These are phyloP conservation scores for Rubroboletus satanas DNA, from an alignment of 768 basidiomycete genomes.

Conservation along the genomic window DNA sequence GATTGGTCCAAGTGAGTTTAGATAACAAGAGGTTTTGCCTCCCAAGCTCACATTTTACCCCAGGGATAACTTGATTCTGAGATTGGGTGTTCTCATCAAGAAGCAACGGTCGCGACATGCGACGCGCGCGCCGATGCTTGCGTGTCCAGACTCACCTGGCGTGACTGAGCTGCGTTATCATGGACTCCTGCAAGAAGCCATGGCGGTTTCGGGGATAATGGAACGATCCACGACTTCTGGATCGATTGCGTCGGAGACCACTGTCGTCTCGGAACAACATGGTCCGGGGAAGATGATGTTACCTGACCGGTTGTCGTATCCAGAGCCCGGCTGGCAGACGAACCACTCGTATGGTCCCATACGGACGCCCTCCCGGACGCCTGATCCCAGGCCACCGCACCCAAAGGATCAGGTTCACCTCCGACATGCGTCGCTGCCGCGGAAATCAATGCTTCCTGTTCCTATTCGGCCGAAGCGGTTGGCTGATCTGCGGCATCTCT, in stretches of 20 bases:
- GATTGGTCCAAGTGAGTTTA: conserved; percentile 55
- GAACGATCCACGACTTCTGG: conserved; percentile 14
- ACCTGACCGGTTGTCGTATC: conserved; percentile 47
- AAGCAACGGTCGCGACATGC: conserved; percentile 24
- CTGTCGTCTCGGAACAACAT: conserved; percentile 35
- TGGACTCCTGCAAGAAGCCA: conserved; percentile 38
- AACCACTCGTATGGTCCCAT: conserved; percentile 46
- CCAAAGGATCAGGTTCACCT: conserved; percentile 68
- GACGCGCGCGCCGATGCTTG: not conserved
- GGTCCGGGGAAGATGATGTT: conserved; percentile 36
- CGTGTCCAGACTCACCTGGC: conserved; percentile 2
- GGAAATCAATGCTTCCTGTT: conserved; percentile 43
- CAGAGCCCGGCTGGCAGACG: conserved; percentile 31
- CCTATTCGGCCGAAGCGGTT: conserved; percentile 42
- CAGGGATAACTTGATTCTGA: conserved; percentile 24
- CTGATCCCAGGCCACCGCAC: conserved; percentile 40
- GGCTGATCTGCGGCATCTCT: conserved; percentile 45
- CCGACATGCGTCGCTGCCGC: conserved; percentile 46
- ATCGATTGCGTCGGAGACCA: conserved; percentile 15
- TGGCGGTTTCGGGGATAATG: conserved; percentile 20
- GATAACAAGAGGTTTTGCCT: not conserved
- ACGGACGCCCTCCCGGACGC: conserved; percentile 53
- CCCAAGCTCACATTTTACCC: not conserved
- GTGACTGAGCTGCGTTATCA: conserved; percentile 53
- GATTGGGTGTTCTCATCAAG: conserved; percentile 31